Evolutionary conservation across 208 protist species (phyloP), one percentile per base, ranked within the genome.

Genomic region (Crithidia bombi): DNA sequence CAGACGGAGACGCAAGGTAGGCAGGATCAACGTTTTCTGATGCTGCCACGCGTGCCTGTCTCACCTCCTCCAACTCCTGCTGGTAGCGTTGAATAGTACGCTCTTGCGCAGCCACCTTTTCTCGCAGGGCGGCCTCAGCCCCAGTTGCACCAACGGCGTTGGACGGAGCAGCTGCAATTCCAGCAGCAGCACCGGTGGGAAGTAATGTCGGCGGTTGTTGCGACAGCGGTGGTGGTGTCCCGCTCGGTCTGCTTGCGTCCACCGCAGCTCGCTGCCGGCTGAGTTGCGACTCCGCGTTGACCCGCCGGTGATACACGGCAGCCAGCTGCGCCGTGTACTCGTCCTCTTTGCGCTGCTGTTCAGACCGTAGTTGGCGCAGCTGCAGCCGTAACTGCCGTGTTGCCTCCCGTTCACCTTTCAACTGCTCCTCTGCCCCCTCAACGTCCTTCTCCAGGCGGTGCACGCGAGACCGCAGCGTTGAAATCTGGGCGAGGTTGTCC

Each of bases 401-500:
- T 5, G 57, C 68, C 28, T 85, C 83, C 36, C 82, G 80, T 73
- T 90, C 87, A 3, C 68, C 79, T 43, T 63, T 65, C n/a, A 92
- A 78, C 38, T 90, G 81, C 30, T 81, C 73, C 23, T 44, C 70
- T 6, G 78, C 59, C 2, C 85, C 81, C 19, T 70, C 65, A 41
- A 82, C 59, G 65, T 92, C 87, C 51, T 76, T 78, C 69, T 85
- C 83, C 0, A 86, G 69, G 23, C 83, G 85, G 25, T 65, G 43
- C 17, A 84, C 52, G 51, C 69, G 44, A 0, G 79, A 81, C 0
- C 87, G 75, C 57, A 92, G 78, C 0, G 74, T 73, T 5, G 90
- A 92, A 19, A 92, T 83, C 30, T 92, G 57, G 19, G 84, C 75
- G 51, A 88, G 57, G 62, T 95, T 85, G 61, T 90, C 85, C 26